Base-by-base conservation (phyloP, 306 rosid genomes). In the Astragalus membranaceus region DNA sequence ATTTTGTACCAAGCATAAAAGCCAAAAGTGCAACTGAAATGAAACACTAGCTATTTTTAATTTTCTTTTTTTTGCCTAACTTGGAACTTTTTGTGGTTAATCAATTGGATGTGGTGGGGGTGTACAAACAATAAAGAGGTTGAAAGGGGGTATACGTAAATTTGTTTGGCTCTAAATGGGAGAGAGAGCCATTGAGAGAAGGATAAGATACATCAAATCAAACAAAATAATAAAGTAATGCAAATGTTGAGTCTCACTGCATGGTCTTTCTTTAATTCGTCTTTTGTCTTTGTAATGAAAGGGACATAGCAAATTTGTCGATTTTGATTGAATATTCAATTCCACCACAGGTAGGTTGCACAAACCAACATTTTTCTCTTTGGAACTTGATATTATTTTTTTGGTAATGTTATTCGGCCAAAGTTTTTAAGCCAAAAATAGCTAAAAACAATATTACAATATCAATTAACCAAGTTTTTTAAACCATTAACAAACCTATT, bases 121-220 rank as follows among this genome's bases (percentile, higher is more conserved):
- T 20, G 12, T 44, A 33, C 46, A 41, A 39, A 49, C 57, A 64
- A 54, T 5, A 65, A 16, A 64, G 57, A 14, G 32, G 13, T 41
- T 6, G 42, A 57, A 57, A 67, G 47, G 72, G 11, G 61, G 29
- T 62, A 59, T 35, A 9, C 10, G 58, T 69, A 52, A 26, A 35
- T 44, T 44, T 79, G 80, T 67, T 75, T 75, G 84, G 84, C 74
- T 70, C 74, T 33, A 70, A 70, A 69, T 1, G 41, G 58, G 51
- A 53, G 61, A 50, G 62, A 66, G 76, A 58, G 57, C n/a, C 79
- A 17, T 42, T 60, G 36, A 51, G 10, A 63, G 30, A 26, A 3
- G 33, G 81, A 81, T 79, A 84, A 78, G 80, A 43, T 70, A 82
- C 77, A 78, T 78, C 70, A 46, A 35, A 73, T 41, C 30, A 66